These are phyloP conservation scores for Colletotrichum sp. DNA, from an alignment of 2,329 filamentous ascomycete species.

Conservation along the genomic window DNA sequence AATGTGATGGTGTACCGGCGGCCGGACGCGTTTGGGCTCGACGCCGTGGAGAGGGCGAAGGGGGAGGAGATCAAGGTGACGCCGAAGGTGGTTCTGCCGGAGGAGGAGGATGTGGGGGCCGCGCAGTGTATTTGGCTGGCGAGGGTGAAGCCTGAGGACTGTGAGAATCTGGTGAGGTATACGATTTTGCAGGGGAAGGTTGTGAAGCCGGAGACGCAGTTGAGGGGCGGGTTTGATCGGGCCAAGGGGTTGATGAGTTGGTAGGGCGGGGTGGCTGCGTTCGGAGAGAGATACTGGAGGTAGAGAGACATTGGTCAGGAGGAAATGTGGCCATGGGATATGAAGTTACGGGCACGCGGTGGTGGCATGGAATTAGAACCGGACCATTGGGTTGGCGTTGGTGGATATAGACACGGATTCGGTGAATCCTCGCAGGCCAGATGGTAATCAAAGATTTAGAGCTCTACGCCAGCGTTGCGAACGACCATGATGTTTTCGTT, in stretches of 20 bases:
- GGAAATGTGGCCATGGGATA: neutral
- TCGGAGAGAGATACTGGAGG: too few species aligned
- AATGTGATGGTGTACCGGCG: constrained; percentile 92
- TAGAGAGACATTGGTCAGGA: neutral
- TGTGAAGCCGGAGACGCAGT: constrained; percentile 84
- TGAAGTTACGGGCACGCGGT: neutral
- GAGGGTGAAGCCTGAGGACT: constrained; percentile 83
- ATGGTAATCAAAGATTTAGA: neutral
- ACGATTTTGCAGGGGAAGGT: constrained; percentile 94
- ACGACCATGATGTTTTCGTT: neutral
- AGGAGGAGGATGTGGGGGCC: constrained; percentile 60
- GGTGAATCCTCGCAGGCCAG: neutral
- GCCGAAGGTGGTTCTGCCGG: constrained; percentile 34
- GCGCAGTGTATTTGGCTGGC: constrained; percentile 94
- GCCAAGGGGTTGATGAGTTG: constrained; percentile 83
- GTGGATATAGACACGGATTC: neutral
- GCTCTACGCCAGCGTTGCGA: neutral
- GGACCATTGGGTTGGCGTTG: neutral
- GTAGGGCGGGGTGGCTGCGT: constrained; percentile 54
- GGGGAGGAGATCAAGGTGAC: constrained; percentile 38
- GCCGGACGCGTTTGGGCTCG: constrained; percentile 61
- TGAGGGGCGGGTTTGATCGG: constrained; percentile 91
- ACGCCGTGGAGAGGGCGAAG: constrained; percentile 43
- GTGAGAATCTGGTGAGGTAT: constrained; percentile 88
- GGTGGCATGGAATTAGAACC: neutral